phyloP scores from a whole-genome alignment of 2,329 filamentous ascomycete genomes.

The Colletotrichum sp. region DNA sequence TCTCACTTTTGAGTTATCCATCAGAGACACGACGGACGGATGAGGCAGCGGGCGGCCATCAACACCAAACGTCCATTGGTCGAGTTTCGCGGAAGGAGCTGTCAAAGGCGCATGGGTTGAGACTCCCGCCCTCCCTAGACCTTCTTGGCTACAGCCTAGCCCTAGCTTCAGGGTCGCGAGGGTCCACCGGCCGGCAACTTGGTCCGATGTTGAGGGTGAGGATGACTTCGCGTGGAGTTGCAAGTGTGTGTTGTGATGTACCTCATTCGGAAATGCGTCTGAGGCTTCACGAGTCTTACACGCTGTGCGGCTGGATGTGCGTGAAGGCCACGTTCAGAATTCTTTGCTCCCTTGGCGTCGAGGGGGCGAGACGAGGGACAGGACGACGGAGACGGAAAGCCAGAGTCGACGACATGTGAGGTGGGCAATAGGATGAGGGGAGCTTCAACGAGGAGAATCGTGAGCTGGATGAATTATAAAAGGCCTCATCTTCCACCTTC shows the following conservation, averaged over 20 bases:
- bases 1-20: constrained; percentile 7
- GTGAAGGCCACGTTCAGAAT: neutral
- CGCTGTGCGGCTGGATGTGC: neutral
- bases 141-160: constrained; percentile 2
- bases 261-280: neutral
- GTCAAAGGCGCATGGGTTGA: constrained; percentile 6
- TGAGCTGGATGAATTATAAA: constrained; percentile 7
- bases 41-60: neutral
- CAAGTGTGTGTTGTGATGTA: neutral
- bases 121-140: constrained; percentile 14
- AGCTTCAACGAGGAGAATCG: neutral
- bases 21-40: constrained; percentile 1
- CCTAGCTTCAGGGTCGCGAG: neutral
- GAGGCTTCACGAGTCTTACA: neutral
- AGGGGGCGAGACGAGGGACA: neutral
- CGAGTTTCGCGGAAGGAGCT: neutral
- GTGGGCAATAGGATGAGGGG: neutral
- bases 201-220: neutral
- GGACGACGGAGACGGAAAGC: constrained; percentile 2
- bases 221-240: neutral
- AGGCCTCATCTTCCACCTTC: neutral
- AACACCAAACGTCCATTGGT: neutral
- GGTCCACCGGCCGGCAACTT: neutral
- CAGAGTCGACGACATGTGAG: neutral
- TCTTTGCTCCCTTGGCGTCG: neutral